These are phyloP conservation scores for Pseudogymnoascus sp. DNA, from an alignment of 2,329 filamentous ascomycete species.

Conservation along the genomic window DNA sequence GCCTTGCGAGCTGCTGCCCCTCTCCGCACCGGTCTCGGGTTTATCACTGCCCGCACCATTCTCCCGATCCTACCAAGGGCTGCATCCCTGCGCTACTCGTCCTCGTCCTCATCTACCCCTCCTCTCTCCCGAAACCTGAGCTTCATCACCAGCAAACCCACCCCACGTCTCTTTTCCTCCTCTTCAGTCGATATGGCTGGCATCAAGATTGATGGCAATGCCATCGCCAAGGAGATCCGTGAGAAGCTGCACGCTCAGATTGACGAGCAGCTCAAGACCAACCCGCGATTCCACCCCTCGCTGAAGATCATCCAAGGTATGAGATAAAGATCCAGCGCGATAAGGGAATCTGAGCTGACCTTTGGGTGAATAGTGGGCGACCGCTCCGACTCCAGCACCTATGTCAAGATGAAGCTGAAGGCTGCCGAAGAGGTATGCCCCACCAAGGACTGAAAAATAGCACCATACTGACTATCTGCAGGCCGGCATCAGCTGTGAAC, in stretches of 20 bases:
- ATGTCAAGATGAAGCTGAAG: conserved; percentile 99
- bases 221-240: conserved; percentile 86
- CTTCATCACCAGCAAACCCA: neutral
- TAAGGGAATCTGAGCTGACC: conserved; percentile 11
- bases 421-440: conserved; percentile 72
- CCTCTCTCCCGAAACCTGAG: neutral
- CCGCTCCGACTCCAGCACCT: conserved; percentile 92
- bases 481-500: conserved; percentile 83
- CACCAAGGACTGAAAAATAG: conserved; percentile 12
- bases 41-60: conserved; percentile 6
- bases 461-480: conserved; percentile 30
- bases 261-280: conserved; percentile 66
- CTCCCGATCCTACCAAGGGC: neutral
- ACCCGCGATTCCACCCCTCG: conserved; percentile 79
- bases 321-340: conserved; percentile 23
- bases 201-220: conserved; percentile 88
- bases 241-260: conserved; percentile 75
- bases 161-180: conserved; percentile 35
- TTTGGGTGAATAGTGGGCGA: conserved; percentile 60
- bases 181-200: conserved; percentile 65
- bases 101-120: conserved; percentile 7
- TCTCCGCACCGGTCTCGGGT: conserved; percentile 6
- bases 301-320: conserved; percentile 92
- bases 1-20: conserved; percentile 9
- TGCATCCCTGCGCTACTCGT: conserved; percentile 7